phyloP scores from a whole-genome alignment of 1,284 basidiomycete genomes.

The Naganishia sp. region DNA sequence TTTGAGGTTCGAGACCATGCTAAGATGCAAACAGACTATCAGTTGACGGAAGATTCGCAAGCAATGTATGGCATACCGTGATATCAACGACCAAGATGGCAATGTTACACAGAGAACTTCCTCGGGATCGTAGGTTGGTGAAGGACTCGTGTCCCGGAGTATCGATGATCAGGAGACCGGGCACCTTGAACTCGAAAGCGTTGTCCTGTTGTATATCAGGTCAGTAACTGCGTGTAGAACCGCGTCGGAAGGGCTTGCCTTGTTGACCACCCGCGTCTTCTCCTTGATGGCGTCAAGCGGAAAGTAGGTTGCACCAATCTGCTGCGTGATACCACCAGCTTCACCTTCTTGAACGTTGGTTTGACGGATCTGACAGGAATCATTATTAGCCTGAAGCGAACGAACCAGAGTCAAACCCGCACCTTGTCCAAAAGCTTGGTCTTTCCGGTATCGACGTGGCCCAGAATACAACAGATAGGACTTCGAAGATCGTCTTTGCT shows the following conservation, averaged over 20 bases:
- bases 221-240: slow-evolving; percentile 24
- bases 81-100: slow-evolving; percentile 99
- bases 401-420: not conserved
- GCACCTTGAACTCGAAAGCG: slow-evolving; percentile 89
- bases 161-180: slow-evolving; percentile 94
- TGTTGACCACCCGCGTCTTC: slow-evolving; percentile 90
- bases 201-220: slow-evolving; percentile 61
- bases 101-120: slow-evolving; percentile 97
- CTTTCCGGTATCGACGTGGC: slow-evolving; percentile 99
- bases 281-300: slow-evolving; percentile 92
- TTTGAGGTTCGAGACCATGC: slow-evolving; percentile 98
- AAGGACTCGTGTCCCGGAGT: slow-evolving; percentile 99
- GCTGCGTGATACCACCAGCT: slow-evolving; percentile 99
- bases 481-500: slow-evolving; percentile 89
- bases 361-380: slow-evolving; percentile 79
- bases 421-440: slow-evolving; percentile 98
- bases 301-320: slow-evolving; percentile 99
- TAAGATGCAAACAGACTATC: slow-evolving; percentile 44
- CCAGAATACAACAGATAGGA: slow-evolving; percentile 98
- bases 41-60: not conserved
- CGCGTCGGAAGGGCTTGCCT: slow-evolving; percentile 56
- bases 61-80: slow-evolving; percentile 65
- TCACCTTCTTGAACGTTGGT: slow-evolving; percentile 99
- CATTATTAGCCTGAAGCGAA: not conserved
- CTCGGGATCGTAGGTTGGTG: slow-evolving; percentile 93